Evolutionary conservation across 2,329 filamentous ascomycete genomes (phyloP), one percentile per base, ranked within the genome.

Genomic region (Trichoderma brevicompactum): DNA sequence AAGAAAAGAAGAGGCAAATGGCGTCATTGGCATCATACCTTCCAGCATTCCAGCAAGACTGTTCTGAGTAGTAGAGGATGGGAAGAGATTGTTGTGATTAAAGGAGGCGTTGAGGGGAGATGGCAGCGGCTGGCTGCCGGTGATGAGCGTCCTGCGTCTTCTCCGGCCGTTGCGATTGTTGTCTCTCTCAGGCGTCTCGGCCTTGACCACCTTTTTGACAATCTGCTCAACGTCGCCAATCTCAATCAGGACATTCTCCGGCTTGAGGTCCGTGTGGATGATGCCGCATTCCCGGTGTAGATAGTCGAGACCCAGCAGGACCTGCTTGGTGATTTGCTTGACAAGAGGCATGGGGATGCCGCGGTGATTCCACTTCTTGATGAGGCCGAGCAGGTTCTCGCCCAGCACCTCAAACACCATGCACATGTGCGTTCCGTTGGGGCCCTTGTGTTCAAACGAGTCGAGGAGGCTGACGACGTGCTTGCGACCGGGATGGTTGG

Each of bases 321-420:
- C 95, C 80, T 99, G 95, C 79, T 98, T 98, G 36, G 95, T 96
- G 79, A 99, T 99, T 78, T 98, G 95, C 83, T 97, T 97, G 76
- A 98, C 95, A 13, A 99, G 85, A 15, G 92, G 87, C 89, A 97
- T 96, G 49, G 95, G 95, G 66, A 99, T 98, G 55, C 95, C 95
- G 67, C 95, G 87, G 78, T 98, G 95, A 77, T 98, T 97, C 94
- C 94, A 98, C 73, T 92, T 89, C 86, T 98, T 98, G 83, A 99
- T 97, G 75, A 99, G 80, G 32, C 95, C 94, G 61, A 98, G 81
- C 69, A 98, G 80, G 75, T 98, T 98, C 84, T 98, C 94, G 62
- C 95, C 95, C 65, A 99, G 80, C 3, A 99, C 95, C 78, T 99
- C 95, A 73, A 99, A 99, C 7, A 99, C 95, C 94, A 99, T 98